phyloP scores from a whole-genome alignment of 192 early-diverging fungal species.

The Podila horticola region DNA sequence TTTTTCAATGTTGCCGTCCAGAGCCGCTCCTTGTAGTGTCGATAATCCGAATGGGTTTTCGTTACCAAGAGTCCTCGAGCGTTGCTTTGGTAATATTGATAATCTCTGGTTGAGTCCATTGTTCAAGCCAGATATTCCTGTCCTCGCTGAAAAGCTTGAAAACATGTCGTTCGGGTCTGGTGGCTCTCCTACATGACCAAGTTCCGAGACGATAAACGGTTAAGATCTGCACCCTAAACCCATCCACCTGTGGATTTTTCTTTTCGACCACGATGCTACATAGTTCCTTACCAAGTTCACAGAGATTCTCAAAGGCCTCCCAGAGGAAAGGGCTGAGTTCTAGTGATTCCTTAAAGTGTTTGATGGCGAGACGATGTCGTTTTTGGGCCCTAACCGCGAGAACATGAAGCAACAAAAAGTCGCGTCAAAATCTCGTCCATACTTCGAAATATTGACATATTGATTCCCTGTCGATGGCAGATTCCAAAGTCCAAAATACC shows the following conservation, averaged over 20 bases:
- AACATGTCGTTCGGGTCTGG: conserved; percentile 32
- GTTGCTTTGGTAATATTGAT: not conserved
- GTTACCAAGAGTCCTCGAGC: not conserved
- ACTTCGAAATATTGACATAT: not conserved
- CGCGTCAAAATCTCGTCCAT: not conserved
- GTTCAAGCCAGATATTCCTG: not conserved
- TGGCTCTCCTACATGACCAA: conserved; percentile 13
- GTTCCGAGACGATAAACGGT: not conserved
- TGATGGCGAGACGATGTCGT: conserved; percentile 44
- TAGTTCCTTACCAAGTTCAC: conserved; percentile 55
- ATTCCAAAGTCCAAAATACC: not conserved
- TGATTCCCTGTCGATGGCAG: not conserved
- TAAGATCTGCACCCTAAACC: not conserved
- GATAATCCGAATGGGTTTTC: conserved; percentile 2
- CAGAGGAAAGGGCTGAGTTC: conserved; percentile 59
- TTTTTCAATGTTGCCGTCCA: conserved; percentile 12
- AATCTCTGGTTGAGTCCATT: not conserved
- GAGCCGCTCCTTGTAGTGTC: not conserved
- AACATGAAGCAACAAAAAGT: not conserved
- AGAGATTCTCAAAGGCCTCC: conserved; percentile 60
- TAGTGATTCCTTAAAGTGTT: conserved; percentile 50
- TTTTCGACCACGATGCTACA: not conserved
- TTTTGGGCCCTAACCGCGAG: conserved; percentile 36
- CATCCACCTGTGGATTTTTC: not conserved
- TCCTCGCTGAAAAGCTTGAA: conserved; percentile 14